Evolutionary conservation across 768 basidiomycete species (phyloP), one percentile per base, ranked within the genome.

Genomic region (Vararia minispora): DNA sequence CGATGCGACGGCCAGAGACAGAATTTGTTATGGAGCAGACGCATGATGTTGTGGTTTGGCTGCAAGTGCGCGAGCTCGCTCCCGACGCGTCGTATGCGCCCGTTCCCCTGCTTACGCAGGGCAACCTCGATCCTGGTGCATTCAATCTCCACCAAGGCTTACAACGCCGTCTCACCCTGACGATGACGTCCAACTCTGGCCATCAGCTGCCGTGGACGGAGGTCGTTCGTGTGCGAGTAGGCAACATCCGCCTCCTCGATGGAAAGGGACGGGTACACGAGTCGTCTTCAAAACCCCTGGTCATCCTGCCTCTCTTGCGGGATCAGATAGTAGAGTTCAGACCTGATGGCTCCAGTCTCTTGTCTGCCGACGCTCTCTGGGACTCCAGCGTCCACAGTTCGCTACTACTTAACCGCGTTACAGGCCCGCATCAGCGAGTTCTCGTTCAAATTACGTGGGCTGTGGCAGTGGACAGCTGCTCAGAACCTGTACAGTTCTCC

Each of bases 371-470:
- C 39, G 81, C 81, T 2, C 65, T 85, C 5, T 98, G 94, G 92
- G 95, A 99, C 60, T 89, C 88, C 1, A 89, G 90, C 41, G 62
- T 87, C 10, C 95, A 97, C 56, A 78, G 88, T 48, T 90, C 88
- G 10, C 56, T 76, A 12, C 62, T 92, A 30, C 69, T 99, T 44
- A 94, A 99, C 56, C 74, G 80, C 20, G 79, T 90, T 27, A 94
- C 91, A 2, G 68, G 74, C 3, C 53, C 74, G 4, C 76, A 77
- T 32, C 87, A 92, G 47, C 78, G 86, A 26, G 66, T 95, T 8
- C 63, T 95, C 23, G 54, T 97, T 20, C 81, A 86, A 52, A 54
- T 95, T 4, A 68, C 66, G 25, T 94, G 79, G 73, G 67, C 74
- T 22, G 70, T 97, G 21, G 80, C 74, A 4, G 76, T 92, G n/a